Evolutionary conservation across 2,329 filamentous ascomycete genomes (phyloP).

Genomic region (Pseudogymnoascus sp.): DNA sequence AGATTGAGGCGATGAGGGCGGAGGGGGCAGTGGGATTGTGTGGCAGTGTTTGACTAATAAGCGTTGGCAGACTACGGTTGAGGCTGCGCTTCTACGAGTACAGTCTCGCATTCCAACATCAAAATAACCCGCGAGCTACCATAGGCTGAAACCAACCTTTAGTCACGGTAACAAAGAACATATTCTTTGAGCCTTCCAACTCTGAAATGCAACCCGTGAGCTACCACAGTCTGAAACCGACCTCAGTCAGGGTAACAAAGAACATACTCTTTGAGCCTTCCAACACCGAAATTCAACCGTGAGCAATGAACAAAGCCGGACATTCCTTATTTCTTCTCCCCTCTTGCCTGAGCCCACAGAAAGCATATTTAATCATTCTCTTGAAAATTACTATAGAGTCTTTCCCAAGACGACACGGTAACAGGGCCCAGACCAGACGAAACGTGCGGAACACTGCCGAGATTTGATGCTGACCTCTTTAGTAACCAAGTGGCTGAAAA

Average conservation of each 20-base stretch:
- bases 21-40: slow-evolving; percentile 69
- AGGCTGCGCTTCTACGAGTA: background rate
- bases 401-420: background rate
- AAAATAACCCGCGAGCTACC: background rate
- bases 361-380: background rate
- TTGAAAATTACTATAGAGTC: background rate
- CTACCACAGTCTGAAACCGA: background rate
- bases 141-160: background rate
- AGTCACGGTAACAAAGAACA: background rate
- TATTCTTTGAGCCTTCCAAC: background rate
- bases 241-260: background rate
- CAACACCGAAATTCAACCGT: background rate
- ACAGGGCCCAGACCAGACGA: background rate
- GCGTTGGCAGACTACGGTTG: too few species aligned
- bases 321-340: background rate
- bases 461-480: background rate
- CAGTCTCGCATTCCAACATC: background rate
- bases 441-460: background rate
- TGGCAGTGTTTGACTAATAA: too few species aligned
- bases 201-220: background rate
- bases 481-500: background rate
- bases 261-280: background rate
- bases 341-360: background rate
- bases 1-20: slow-evolving; percentile 55
- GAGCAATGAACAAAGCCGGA: background rate